Evolutionary conservation across 768 basidiomycete genomes (phyloP).

Genomic region (Lentinula guzmanii): DNA sequence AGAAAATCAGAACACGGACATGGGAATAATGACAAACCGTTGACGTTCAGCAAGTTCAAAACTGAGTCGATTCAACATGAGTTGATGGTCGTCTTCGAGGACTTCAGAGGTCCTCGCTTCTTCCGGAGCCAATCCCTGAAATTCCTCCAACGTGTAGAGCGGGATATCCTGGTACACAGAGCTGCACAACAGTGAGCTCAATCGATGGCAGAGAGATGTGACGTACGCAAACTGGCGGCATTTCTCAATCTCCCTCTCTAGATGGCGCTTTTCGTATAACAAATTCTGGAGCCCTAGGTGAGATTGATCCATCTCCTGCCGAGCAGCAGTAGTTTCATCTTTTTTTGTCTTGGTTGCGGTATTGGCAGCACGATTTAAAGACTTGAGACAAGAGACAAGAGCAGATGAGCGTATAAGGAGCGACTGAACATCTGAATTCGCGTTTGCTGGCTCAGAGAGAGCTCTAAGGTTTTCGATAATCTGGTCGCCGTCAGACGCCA

Average conservation of each 20-base stretch:
- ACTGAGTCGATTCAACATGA: slow-evolving; percentile 82
- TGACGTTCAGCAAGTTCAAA: slow-evolving; percentile 88
- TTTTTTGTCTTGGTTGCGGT: slow-evolving; percentile 58
- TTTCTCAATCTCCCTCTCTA: slow-evolving; percentile 89
- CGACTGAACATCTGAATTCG: slow-evolving; percentile 39
- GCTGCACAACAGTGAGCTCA: slow-evolving; percentile 28
- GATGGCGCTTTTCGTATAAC: slow-evolving; percentile 83
- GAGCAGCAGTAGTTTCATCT: slow-evolving; percentile 70
- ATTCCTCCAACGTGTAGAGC: slow-evolving; percentile 65
- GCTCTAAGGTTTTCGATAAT: slow-evolving; percentile 60
- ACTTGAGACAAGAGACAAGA: slow-evolving; percentile 75
- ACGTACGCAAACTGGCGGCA: slow-evolving; percentile 89
- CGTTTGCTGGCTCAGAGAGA: slow-evolving; percentile 44
- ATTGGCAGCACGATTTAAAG: slow-evolving; percentile 71
- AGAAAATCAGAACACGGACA: slow-evolving; percentile 11
- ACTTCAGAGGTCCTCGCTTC: slow-evolving; percentile 58
- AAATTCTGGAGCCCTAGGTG: slow-evolving; percentile 83
- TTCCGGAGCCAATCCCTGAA: slow-evolving; percentile 59
- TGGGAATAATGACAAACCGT: slow-evolving; percentile 42
- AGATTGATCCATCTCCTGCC: slow-evolving; percentile 88
- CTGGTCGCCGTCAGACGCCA: slow-evolving; percentile 25
- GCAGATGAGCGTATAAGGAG: slow-evolving; percentile 66
- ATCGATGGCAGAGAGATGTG: not conserved
- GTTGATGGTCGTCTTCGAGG: slow-evolving; percentile 66
- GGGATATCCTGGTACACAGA: slow-evolving; percentile 88